A percentile compares a stretch with the other conserved stretches of the same genome.
These are phyloP conservation scores for Malus sylvestris DNA, from an alignment of 306 rosid genomes.

Conservation along the genomic window DNA sequence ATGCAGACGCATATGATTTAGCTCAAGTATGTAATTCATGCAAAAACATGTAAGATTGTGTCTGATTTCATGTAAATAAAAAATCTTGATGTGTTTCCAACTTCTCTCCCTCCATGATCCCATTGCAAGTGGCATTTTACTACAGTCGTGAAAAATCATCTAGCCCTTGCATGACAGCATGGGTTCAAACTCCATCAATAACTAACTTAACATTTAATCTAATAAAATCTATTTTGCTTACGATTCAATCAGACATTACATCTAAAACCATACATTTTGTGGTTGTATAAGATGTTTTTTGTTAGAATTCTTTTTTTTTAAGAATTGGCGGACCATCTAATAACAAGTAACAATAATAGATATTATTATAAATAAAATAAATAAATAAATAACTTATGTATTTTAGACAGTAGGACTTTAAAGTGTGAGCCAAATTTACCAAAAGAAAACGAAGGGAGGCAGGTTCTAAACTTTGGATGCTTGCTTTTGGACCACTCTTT, in stretches of 20 bases:
- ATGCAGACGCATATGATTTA: background rate
- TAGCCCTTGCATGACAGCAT: accelerated
- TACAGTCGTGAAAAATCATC: accelerated
- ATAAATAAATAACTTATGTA: too few species aligned
- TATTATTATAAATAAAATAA: too few species aligned
- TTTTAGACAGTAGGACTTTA: background rate
- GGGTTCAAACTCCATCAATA: accelerated
- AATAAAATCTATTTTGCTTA: too few species aligned
- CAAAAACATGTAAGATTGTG: background rate
- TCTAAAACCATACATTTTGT: too few species aligned
- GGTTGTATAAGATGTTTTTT: too few species aligned
- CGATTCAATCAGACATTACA: too few species aligned
- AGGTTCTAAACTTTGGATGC: background rate
- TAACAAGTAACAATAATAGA: too few species aligned
- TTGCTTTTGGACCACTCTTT: conserved; percentile 4
- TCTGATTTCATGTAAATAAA: background rate
- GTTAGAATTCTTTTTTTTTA: too few species aligned
- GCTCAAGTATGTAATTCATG: too few species aligned
- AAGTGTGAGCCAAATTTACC: background rate
- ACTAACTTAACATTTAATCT: too few species aligned
- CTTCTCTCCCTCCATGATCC: background rate
- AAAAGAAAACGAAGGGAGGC: background rate
- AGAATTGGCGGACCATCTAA: too few species aligned
- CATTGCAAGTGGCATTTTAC: background rate
- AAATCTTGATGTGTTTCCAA: background rate